Evolutionary conservation across 345 rosid species (phyloP).

Genomic region (Eutrema heterophyllum): DNA sequence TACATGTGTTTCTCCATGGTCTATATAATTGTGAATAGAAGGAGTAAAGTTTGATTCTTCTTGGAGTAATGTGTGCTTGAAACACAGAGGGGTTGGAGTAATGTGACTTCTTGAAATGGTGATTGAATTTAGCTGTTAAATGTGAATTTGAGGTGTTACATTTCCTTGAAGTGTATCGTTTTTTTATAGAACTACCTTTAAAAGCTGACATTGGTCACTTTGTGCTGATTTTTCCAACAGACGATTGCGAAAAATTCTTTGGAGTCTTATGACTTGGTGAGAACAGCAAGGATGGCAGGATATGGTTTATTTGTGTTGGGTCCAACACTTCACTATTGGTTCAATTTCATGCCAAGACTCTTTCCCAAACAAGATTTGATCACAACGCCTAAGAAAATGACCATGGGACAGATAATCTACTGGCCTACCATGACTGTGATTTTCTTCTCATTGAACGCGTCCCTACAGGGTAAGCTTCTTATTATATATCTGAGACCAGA

Average conservation of each 20-base stretch:
- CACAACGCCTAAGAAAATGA: slow-evolving; percentile 72
- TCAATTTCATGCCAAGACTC: slow-evolving; percentile 60
- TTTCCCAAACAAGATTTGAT: slow-evolving; percentile 64
- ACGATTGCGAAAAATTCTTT: slow-evolving; percentile 37
- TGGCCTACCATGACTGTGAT: slow-evolving; percentile 70
- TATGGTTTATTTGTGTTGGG: slow-evolving; percentile 70
- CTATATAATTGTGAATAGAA: too few relatives aligned
- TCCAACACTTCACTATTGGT: slow-evolving; percentile 78
- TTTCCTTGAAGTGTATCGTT: neutral
- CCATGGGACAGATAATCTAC: slow-evolving; percentile 63
- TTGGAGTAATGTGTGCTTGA: neutral
- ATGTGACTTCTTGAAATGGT: neutral
- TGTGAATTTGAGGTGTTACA: neutral
- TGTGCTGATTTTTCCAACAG: slow-evolving; percentile 22
- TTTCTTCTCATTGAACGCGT: slow-evolving; percentile 70
- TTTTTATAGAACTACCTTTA: neutral
- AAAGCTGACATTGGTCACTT: neutral
- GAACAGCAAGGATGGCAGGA: slow-evolving; percentile 74
- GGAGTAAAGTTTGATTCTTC: neutral
- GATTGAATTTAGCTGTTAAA: neutral
- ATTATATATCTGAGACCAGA: neutral
- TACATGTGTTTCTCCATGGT: too few relatives aligned
- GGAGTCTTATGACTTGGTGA: slow-evolving; percentile 58
- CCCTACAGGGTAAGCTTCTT: slow-evolving; percentile 52
- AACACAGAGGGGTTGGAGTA: neutral